Base-by-base conservation (phyloP, 768 basidiomycete species). In the Hortiboletus flavorubellus region DNA sequence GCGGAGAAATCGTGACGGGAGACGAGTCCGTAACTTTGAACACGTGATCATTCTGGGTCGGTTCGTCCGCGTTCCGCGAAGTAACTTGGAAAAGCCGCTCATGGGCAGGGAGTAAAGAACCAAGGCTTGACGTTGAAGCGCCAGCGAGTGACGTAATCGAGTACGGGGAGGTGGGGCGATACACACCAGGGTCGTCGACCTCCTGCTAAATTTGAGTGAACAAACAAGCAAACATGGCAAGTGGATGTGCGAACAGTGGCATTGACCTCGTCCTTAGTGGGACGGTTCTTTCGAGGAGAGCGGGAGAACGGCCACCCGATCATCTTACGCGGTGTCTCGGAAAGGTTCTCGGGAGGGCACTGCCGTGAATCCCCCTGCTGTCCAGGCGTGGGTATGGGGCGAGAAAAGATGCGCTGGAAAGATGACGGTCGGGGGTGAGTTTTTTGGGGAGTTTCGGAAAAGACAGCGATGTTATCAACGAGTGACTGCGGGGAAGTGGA, bases 351-450 rank as follows among this genome's bases (percentile, higher is more conserved):
- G 2, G 50, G 37, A 23, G 46, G 5, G 30, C 44, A 35, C 21
- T 65, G 56, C 10, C 33, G 48, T 2, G 55, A 26, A 56, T 45
- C 58, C 37, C 47, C 53, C 23, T 38, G 34, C 12, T 45, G 52
- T 38, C 33, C 46, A 0, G 62, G 57, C 18, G 58, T 55, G 42
- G 53, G 54, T 35, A 62, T 52, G 44, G 64, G 64, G 49, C 70
- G 68, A 38, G 64, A 56, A 45, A 70, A 70, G 52, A 70, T 59
- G 54, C 69, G 70, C 21, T 68, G 70, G 12, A 70, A 63, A 4
- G 68, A 59, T 41, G 68, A 62, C 3, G 53, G 35, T n/a, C 58
- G 56, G n/a, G 38, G 14, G 30, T 58, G 59, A n/a, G 35, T 43
- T 57, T 65, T 72, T 42, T 33, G 54, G 2, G 54, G 42, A 34